Conservation (phyloP, 164 flowering plant genomes). For the Dillenia turbinata region DNA sequence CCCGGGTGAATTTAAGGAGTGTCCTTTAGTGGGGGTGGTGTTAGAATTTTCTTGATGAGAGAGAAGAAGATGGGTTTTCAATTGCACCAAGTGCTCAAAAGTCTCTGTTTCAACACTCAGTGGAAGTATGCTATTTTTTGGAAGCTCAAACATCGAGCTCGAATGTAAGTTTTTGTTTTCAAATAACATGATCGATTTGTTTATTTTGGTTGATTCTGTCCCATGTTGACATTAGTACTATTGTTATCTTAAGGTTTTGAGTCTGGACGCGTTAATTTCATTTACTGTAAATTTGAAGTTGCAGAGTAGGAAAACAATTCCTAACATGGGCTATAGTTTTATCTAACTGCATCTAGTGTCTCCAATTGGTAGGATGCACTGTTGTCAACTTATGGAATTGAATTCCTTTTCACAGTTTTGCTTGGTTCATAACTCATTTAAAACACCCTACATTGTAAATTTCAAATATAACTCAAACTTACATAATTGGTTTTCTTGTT, state of each 20-base stretch:
- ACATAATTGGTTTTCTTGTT: too few species aligned
- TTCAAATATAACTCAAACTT: too few species aligned
- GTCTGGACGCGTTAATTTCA: not conserved
- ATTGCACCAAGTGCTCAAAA: constrained; percentile 46
- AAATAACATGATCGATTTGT: not conserved
- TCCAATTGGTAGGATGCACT: too few species aligned
- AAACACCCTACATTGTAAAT: too few species aligned
- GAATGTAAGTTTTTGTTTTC: constrained; percentile 39
- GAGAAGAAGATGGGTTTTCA: constrained; percentile 40
- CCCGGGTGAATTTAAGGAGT: constrained; percentile 6
- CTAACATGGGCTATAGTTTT: not conserved
- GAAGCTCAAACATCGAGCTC: constrained; percentile 65
- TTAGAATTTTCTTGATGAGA: constrained; percentile 11
- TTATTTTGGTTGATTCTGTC: not conserved
- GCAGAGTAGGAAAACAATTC: too few species aligned
- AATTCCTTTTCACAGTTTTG: too few species aligned
- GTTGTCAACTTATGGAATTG: too few species aligned
- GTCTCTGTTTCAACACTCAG: constrained; percentile 52
- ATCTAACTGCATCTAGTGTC: not conserved
- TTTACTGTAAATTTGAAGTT: not conserved
- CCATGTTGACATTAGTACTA: not conserved
- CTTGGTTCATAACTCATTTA: too few species aligned
- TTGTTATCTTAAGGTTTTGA: not conserved
- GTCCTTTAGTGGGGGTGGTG: constrained; percentile 2
- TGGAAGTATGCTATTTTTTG: constrained; percentile 80